These are phyloP conservation scores for Hyaloperonospora arabidopsidis DNA, from an alignment of 352 stramenopile genomes.

Conservation along the genomic window DNA sequence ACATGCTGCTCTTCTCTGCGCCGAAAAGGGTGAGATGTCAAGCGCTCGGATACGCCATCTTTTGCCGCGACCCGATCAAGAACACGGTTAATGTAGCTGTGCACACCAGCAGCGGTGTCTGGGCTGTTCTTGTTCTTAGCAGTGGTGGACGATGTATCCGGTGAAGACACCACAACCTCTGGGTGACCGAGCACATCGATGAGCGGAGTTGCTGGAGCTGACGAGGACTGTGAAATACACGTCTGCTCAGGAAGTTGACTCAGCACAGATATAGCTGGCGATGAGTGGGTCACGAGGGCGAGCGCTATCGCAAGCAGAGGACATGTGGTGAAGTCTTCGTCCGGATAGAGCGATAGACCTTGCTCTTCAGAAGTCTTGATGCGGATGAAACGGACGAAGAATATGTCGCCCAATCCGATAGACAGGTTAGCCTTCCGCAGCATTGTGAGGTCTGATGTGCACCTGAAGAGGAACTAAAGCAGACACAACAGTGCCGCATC, in stretches of 20 bases:
- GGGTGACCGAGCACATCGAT: slow-evolving; percentile 8
- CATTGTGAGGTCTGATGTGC: not conserved
- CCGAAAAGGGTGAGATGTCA: slow-evolving; percentile 24
- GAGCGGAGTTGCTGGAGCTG: not conserved
- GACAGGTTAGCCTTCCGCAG: not conserved
- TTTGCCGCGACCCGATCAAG: slow-evolving; percentile 6
- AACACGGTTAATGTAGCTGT: slow-evolving; percentile 20
- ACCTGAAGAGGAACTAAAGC: not conserved
- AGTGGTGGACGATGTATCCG: not conserved
- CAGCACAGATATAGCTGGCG: slow-evolving; percentile 4
- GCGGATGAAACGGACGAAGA: slow-evolving; percentile 2
- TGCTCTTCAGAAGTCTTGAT: not conserved
- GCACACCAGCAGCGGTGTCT: slow-evolving; percentile 1
- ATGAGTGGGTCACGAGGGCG: slow-evolving; percentile 27
- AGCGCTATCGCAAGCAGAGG: slow-evolving; percentile 31
- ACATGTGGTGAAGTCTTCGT: not conserved
- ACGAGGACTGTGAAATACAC: not conserved
- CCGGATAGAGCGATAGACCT: not conserved
- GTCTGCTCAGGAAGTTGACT: slow-evolving; percentile 8
- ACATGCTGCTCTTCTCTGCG: slow-evolving; percentile 14
- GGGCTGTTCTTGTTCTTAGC: not conserved
- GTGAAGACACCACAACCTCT: not conserved
- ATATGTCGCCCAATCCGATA: not conserved
- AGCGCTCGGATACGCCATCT: slow-evolving; percentile 4
- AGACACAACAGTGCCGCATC: slow-evolving; percentile 1